Conservation (phyloP, 2,329 filamentous ascomycete species). For the Metarhizium humberi region DNA sequence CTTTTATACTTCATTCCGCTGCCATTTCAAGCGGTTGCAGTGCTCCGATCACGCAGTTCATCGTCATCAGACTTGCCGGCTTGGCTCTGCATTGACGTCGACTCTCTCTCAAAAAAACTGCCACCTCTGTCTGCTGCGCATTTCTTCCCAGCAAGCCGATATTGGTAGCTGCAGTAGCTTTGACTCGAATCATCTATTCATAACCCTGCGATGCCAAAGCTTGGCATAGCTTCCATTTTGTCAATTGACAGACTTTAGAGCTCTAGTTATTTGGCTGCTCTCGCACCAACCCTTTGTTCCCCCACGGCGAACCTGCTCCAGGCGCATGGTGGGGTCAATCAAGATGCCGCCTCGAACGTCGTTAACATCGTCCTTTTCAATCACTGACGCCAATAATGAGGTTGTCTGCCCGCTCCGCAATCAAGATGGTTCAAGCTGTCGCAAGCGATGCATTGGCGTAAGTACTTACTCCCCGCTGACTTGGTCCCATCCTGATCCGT, state of each 20-base stretch:
- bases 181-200: not conserved
- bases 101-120: not conserved
- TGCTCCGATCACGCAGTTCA: not conserved
- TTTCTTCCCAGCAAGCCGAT: not conserved
- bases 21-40: no score
- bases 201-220: not conserved
- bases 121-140: not conserved
- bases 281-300: not conserved
- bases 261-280: not conserved
- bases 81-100: not conserved
- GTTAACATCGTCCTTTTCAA: constrained; percentile 82
- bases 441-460: constrained; percentile 96
- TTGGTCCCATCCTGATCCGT: not conserved
- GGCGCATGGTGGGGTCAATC: constrained; percentile 37
- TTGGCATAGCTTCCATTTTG: not conserved
- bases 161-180: not conserved
- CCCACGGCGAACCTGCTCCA: not conserved
- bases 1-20: not conserved
- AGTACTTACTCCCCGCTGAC: constrained; percentile 38
- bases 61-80: not conserved
- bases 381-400: constrained; percentile 87
- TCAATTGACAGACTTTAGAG: not conserved
- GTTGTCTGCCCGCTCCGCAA: constrained; percentile 94
- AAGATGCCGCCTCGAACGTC: constrained; percentile 84
- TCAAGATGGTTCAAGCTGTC: constrained; percentile 92